phyloP scores from a whole-genome alignment of 2,329 filamentous ascomycete species.

The Calonectria hongkongensis region DNA sequence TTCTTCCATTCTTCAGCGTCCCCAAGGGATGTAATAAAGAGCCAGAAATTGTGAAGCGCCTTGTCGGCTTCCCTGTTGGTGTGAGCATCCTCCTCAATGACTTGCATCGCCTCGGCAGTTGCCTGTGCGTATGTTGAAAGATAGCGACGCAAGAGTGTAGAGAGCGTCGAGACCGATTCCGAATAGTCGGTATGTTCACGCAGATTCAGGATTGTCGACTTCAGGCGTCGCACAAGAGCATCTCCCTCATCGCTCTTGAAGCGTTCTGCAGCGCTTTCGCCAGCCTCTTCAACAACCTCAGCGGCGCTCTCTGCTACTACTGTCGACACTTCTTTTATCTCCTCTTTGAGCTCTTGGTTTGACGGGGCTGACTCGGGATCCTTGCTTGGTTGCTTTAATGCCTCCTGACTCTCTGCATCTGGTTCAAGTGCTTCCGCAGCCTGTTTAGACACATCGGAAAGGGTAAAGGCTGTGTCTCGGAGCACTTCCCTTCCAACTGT shows the following conservation, averaged over 20 bases:
- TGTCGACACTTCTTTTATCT: slow-evolving; percentile 72
- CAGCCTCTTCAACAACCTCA: slow-evolving; percentile 75
- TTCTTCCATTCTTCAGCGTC: slow-evolving; percentile 84
- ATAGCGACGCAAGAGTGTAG: slow-evolving; percentile 85
- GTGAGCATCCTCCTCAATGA: slow-evolving; percentile 81
- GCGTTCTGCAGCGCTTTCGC: slow-evolving; percentile 84
- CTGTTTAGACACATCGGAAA: slow-evolving; percentile 84
- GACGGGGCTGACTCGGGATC: slow-evolving; percentile 65
- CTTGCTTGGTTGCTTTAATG: slow-evolving; percentile 64
- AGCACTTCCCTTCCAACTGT: slow-evolving; percentile 89
- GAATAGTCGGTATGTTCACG: slow-evolving; percentile 87
- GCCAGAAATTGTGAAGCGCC: slow-evolving; percentile 88
- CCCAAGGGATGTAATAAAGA: slow-evolving; percentile 86
- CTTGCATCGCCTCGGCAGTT: slow-evolving; percentile 78
- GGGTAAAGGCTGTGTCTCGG: slow-evolving; percentile 86
- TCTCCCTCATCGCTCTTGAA: slow-evolving; percentile 82
- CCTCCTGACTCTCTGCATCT: slow-evolving; percentile 74
- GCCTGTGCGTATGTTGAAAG: slow-evolving; percentile 85
- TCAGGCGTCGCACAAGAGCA: slow-evolving; percentile 84
- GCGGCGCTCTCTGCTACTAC: slow-evolving; percentile 72
- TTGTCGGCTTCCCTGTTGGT: slow-evolving; percentile 84
- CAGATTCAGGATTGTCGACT: slow-evolving; percentile 83
- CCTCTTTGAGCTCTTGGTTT: slow-evolving; percentile 77
- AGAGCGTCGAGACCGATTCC: slow-evolving; percentile 87
- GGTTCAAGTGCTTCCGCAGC: slow-evolving; percentile 85